These are phyloP conservation scores for Diatrype stigma DNA, from an alignment of 2,329 filamentous ascomycete genomes.

Conservation along the genomic window DNA sequence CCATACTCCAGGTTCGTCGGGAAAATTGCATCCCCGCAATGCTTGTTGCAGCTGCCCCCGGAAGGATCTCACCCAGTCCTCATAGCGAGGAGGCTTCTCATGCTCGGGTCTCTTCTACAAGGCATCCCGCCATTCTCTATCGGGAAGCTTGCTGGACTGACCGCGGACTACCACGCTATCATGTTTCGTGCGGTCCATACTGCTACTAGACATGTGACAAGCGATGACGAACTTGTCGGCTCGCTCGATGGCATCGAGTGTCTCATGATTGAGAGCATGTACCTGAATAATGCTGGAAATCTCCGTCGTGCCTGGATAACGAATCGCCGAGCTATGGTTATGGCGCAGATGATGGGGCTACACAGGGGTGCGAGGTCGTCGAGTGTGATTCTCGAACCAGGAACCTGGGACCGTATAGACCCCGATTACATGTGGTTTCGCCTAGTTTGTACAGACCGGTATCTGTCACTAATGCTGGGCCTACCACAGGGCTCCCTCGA, in stretches of 20 bases:
- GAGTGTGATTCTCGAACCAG: constrained; percentile 17
- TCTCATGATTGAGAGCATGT: constrained; percentile 44
- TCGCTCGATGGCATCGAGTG: constrained; percentile 47
- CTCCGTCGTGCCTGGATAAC: constrained; percentile 42
- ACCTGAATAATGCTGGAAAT: constrained; percentile 42
- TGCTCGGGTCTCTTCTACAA: constrained; percentile 34
- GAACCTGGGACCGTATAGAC: constrained; percentile 23
- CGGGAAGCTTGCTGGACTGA: constrained; percentile 3
- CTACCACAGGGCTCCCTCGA: constrained; percentile 36
- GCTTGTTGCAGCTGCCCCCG: constrained; percentile 29
- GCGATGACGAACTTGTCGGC: constrained; percentile 40
- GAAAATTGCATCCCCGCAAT: constrained; percentile 18
- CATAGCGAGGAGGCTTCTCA: constrained; percentile 37
- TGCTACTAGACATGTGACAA: constrained; percentile 34
- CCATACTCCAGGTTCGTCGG: constrained; percentile 22
- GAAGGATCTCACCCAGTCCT: constrained; percentile 31
- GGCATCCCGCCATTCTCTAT: constrained; percentile 15
- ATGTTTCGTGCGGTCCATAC: constrained; percentile 21
- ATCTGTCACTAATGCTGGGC: constrained; percentile 44
- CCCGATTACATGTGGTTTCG: constrained; percentile 42
- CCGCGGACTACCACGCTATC: constrained; percentile 4
- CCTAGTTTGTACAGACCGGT: constrained; percentile 40
- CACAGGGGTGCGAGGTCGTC: constrained; percentile 8
- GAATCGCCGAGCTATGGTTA: constrained; percentile 38
- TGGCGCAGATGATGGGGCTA: constrained; percentile 40